Conservation (phyloP, 2,329 filamentous ascomycete genomes). For the Aspergillus texensis region DNA sequence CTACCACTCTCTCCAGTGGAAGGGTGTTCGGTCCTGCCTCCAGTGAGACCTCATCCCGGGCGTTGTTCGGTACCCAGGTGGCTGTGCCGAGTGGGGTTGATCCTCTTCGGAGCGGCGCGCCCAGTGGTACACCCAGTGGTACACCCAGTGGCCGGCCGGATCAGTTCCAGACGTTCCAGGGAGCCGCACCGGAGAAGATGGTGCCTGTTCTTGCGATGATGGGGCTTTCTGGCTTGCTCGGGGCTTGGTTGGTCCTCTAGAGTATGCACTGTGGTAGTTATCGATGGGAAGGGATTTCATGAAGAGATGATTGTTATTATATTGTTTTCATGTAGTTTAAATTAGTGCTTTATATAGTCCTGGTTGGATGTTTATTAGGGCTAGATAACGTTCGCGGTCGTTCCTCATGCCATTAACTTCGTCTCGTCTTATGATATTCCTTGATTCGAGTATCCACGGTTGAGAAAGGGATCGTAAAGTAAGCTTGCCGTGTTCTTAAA, state of each 20-base stretch:
- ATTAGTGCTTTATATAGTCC: background rate
- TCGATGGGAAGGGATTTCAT: background rate
- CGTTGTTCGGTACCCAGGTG: background rate
- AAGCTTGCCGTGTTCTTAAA: background rate
- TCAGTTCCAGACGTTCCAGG: background rate
- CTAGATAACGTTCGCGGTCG: background rate
- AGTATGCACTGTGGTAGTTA: background rate
- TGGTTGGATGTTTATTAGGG: background rate
- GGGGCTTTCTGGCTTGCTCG: background rate
- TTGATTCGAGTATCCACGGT: background rate
- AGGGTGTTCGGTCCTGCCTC: background rate
- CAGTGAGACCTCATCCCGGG: background rate
- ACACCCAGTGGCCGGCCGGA: background rate
- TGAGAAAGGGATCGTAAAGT: background rate
- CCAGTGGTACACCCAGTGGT: background rate
- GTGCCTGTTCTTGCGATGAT: background rate
- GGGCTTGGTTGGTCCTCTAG: background rate
- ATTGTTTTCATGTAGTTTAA: background rate
- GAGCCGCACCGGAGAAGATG: background rate
- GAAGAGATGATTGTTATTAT: background rate
- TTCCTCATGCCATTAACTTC: background rate
- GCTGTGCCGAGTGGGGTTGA: background rate
- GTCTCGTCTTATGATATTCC: background rate
- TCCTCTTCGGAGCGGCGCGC: background rate
- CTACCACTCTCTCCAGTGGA: background rate